phyloP scores from a whole-genome alignment of 1,139 yeast species.

The Blastobotrys elegans region DNA sequence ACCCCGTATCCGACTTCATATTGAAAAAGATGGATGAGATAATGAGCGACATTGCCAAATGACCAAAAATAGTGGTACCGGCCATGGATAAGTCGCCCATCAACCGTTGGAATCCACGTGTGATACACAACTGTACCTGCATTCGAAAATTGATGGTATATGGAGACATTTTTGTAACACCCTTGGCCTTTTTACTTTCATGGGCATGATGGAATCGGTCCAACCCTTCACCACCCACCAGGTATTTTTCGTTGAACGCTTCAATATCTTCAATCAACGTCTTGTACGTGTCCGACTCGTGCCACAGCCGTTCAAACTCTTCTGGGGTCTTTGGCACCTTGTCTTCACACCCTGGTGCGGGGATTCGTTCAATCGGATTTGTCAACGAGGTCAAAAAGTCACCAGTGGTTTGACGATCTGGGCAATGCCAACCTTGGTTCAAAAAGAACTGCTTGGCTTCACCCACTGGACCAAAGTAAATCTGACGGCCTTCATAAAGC shows the following conservation, averaged over 20 bases:
- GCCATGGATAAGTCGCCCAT: slow-evolving; percentile 65
- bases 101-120: slow-evolving; percentile 59
- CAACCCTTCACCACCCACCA: slow-evolving; percentile 24
- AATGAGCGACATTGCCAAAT: slow-evolving; percentile 62
- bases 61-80: slow-evolving; percentile 54
- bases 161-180: slow-evolving; percentile 50
- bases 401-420: slow-evolving; percentile 77
- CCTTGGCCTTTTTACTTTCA: slow-evolving; percentile 48
- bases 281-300: slow-evolving; percentile 47
- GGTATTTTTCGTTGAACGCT: slow-evolving; percentile 28
- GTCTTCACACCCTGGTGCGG: slow-evolving; percentile 51
- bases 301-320: slow-evolving; percentile 67
- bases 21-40: slow-evolving; percentile 74
- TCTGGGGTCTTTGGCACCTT: slow-evolving; percentile 63
- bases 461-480: slow-evolving; percentile 60
- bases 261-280: slow-evolving; percentile 41
- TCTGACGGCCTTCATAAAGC: slow-evolving; percentile 72
- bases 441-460: slow-evolving; percentile 57
- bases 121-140: slow-evolving; percentile 58
- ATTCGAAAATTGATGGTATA: slow-evolving; percentile 59
- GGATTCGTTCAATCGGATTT: slow-evolving; percentile 61
- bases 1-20: slow-evolving; percentile 42
- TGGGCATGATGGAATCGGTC: slow-evolving; percentile 47
- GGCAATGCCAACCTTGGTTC: slow-evolving; percentile 67
- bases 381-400: slow-evolving; percentile 78